phyloP scores from a whole-genome alignment of 441 rosid species.

The Dalechampia spathulata region DNA sequence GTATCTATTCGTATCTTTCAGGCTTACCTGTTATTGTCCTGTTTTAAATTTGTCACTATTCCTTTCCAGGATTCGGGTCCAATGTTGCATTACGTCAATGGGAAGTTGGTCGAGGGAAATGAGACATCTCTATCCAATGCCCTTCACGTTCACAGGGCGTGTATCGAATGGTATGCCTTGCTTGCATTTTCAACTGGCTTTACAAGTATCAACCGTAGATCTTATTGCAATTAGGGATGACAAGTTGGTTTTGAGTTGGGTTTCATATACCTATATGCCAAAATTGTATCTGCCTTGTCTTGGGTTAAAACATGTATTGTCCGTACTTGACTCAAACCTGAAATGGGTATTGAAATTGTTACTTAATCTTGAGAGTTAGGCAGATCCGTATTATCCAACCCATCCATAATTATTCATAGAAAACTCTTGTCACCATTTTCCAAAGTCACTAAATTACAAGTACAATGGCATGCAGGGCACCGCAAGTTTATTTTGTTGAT shows the following conservation, averaged over 20 bases:
- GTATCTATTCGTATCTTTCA: not conserved
- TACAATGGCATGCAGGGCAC: conserved; percentile 53
- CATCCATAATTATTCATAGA: too few species aligned
- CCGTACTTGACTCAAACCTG: too few species aligned
- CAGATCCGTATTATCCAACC: too few species aligned
- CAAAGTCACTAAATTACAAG: not conserved
- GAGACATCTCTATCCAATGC: conserved; percentile 35
- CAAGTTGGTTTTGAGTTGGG: too few species aligned
- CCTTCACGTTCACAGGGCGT: conserved; percentile 61
- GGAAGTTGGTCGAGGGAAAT: conserved; percentile 45
- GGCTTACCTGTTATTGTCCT: not conserved
- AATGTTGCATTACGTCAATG: conserved; percentile 58
- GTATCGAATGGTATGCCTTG: conserved; percentile 65
- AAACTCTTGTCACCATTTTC: not conserved
- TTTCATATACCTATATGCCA: too few species aligned
- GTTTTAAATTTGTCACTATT: not conserved
- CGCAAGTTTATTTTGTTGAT: conserved; percentile 58
- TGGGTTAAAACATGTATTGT: too few species aligned
- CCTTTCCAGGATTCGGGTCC: conserved; percentile 52
- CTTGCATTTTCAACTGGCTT: not conserved
- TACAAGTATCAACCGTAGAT: too few species aligned
- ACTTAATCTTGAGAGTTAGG: too few species aligned
- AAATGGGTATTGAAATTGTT: too few species aligned
- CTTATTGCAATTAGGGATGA: too few species aligned
- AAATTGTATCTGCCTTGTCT: too few species aligned